These are phyloP conservation scores for Vitis cinerea DNA, from an alignment of 164 flowering plant genomes.

Conservation along the genomic window DNA sequence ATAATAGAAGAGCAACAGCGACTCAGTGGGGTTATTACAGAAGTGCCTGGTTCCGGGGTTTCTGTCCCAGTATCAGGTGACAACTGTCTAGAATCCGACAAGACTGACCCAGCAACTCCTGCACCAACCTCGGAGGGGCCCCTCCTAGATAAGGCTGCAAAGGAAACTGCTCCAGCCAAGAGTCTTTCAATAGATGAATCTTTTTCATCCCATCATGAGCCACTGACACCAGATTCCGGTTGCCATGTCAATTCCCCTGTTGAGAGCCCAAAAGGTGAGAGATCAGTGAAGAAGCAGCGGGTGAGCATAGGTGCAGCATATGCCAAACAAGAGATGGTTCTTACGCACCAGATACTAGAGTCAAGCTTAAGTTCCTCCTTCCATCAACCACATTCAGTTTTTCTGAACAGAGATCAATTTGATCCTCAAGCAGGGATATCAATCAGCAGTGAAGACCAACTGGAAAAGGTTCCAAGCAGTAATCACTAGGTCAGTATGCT, in stretches of 20 bases:
- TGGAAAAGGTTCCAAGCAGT: constrained; percentile 26
- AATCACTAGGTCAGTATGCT: constrained; percentile 16
- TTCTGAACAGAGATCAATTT: constrained; percentile 35
- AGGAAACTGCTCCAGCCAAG: constrained; percentile 39
- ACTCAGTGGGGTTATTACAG: constrained; percentile 65
- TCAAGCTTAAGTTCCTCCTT: constrained; percentile 52
- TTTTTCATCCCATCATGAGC: constrained; percentile 79
- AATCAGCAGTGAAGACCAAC: constrained; percentile 24
- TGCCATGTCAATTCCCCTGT: constrained; percentile 38
- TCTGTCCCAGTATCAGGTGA: constrained; percentile 40
- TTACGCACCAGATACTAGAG: constrained; percentile 68
- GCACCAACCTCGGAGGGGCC: constrained; percentile 71
- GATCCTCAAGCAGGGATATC: constrained; percentile 26
- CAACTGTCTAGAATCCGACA: constrained; percentile 47
- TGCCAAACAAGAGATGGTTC: constrained; percentile 41
- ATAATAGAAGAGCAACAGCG: constrained; percentile 94
- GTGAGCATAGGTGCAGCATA: constrained; percentile 23
- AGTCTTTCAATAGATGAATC: constrained; percentile 66
- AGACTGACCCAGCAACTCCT: constrained; percentile 80
- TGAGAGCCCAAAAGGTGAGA: constrained; percentile 44
- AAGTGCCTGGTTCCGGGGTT: constrained; percentile 39
- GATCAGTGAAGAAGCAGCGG: constrained; percentile 51
- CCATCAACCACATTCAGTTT: constrained; percentile 35
- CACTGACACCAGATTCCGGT: constrained; percentile 84
- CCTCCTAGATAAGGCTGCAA: constrained; percentile 41